phyloP scores from a whole-genome alignment of 768 basidiomycete genomes.

The Dentipellis fragilis region DNA sequence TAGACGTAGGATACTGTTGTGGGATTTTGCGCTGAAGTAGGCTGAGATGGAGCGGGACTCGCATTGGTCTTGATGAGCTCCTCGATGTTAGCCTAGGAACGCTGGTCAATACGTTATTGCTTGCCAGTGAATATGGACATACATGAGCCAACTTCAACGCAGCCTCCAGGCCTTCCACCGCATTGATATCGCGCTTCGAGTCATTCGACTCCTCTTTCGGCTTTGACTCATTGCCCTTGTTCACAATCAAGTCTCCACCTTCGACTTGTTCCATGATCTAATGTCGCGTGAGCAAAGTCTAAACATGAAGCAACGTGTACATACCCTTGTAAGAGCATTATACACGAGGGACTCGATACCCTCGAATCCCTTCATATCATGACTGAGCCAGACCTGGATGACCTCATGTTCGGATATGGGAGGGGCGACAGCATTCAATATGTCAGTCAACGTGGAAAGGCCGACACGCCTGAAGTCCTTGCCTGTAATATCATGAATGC shows the following conservation, averaged over 20 bases:
- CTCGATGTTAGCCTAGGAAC: constrained; percentile 60
- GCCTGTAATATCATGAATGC: constrained; percentile 32
- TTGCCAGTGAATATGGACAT: constrained; percentile 14
- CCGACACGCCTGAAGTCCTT: constrained; percentile 86
- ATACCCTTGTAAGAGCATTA: constrained; percentile 69
- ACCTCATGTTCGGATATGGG: constrained; percentile 98
- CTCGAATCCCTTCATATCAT: constrained; percentile 95
- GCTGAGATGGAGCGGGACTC: constrained; percentile 20
- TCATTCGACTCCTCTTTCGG: constrained; percentile 46
- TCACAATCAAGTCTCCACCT: constrained; percentile 84
- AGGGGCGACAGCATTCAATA: constrained; percentile 93
- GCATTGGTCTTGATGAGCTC: constrained; percentile 62
- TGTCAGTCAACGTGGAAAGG: constrained; percentile 79
- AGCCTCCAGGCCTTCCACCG: constrained; percentile 76
- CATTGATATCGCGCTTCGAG: constrained; percentile 58
- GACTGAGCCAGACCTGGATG: constrained; percentile 89
- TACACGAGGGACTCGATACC: constrained; percentile 94
- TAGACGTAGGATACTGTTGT: constrained; percentile 86
- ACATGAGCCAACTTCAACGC: constrained; percentile 84
- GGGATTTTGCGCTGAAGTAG: constrained; percentile 36
- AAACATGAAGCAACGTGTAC: constrained; percentile 14
- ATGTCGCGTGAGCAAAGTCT: not conserved
- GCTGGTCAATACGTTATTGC: not conserved
- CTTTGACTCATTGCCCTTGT: constrained; percentile 67
- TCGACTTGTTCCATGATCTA: constrained; percentile 90